A percentile compares a stretch with the other conserved stretches of the same genome.
phyloP scores from a whole-genome alignment of 768 basidiomycete genomes.

The Mycena floridula region DNA sequence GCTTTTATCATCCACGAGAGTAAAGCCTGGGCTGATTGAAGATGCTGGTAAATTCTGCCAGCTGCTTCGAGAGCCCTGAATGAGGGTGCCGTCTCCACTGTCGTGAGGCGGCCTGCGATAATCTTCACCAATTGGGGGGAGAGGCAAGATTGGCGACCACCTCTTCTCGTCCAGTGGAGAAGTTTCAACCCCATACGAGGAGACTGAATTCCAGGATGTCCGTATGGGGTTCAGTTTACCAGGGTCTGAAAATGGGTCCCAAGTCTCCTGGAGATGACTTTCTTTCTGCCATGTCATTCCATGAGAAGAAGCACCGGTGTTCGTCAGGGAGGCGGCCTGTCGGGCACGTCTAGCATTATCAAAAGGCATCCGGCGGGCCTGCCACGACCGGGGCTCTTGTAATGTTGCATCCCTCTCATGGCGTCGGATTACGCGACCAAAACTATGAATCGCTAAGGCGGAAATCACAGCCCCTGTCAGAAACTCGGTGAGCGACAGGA shows the following conservation, averaged over 20 bases:
- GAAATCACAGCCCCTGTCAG: slow-evolving; percentile 50
- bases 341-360: neutral
- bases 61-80: slow-evolving; percentile 8
- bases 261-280: slow-evolving; percentile 17
- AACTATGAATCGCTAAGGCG: slow-evolving; percentile 51
- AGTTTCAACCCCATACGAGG: neutral
- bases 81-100: slow-evolving; percentile 15
- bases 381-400: slow-evolving; percentile 31
- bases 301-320: slow-evolving; percentile 2
- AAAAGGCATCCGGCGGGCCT: neutral
- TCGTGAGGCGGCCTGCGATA: slow-evolving; percentile 19
- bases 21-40: neutral
- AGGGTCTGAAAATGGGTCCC: slow-evolving; percentile 24
- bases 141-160: slow-evolving; percentile 18
- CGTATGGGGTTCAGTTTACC: slow-evolving; percentile 9
- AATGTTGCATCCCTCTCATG: slow-evolving; percentile 53
- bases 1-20: neutral
- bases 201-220: slow-evolving; percentile 8
- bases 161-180: slow-evolving; percentile 1
- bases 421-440: slow-evolving; percentile 51
- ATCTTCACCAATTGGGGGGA: no score
- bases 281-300: slow-evolving; percentile 5
- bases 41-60: neutral
- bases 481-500: slow-evolving; percentile 6
- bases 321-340: slow-evolving; percentile 4